Evolutionary conservation across 2,329 filamentous ascomycete genomes (phyloP), one percentile per base, ranked within the genome.

Genomic region (Lachnellula subtilissima): DNA sequence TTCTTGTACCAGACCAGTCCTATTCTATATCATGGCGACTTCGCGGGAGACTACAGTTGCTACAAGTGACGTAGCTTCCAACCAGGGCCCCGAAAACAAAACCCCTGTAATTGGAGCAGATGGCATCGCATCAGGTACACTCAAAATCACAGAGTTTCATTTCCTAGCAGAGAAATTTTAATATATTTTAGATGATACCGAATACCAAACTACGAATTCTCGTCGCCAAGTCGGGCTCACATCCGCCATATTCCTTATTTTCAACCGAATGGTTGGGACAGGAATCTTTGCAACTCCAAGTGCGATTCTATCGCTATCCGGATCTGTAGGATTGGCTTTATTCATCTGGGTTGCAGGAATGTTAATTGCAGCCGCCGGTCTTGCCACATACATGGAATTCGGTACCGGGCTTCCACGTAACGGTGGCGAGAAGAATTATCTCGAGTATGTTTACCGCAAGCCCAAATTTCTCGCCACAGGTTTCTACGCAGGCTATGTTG

Each of bases 401-500:
- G 85, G 85, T 23, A 86, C 83, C 1, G 83, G 79, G 0, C 78
- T 87, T 46, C 84, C 84, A 45, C 76, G 78, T 50, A 86, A 85
- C 66, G 84, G 84, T 42, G 83, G 84, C 17, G 82, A 86, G 70
- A 85, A 86, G 73, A 85, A 84, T 70, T 86, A 87, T 64, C 81
- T 87, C 61, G 84, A 87, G 66, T 85, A 76, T 67, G 80, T 85
- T 51, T 87, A 78, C 72, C 76, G 79, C 37, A 78, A 75, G 62
- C 85, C 85, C 2, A 77, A 74, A 62, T 86, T 86, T 66, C 75
- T 87, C 8, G 77, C 76, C 47, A 87, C 84, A 7, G 78, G 77
- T 14, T 72, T 86, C 54, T 87, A 85, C 69, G 74, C 78, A 4
- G 78, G 79, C 32, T 86, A 87, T 59, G 80, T 85, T 12, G 65